These are phyloP conservation scores for Erucastrum elatum DNA, from an alignment of 345 rosid genomes.

Conservation along the genomic window DNA sequence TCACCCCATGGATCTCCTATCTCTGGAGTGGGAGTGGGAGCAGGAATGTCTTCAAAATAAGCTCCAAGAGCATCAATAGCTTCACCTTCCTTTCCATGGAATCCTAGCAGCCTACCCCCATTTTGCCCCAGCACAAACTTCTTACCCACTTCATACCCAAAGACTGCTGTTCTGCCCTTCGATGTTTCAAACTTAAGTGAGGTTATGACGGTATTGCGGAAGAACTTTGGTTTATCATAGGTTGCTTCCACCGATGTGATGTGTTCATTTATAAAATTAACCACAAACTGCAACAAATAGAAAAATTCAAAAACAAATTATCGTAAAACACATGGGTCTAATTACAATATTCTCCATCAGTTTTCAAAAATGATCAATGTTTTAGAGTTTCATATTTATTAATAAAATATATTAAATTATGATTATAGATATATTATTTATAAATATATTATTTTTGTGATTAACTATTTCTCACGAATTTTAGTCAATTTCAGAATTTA, in stretches of 20 bases:
- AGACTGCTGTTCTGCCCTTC: not conserved
- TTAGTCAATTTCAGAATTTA: no score
- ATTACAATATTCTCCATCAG: not conserved
- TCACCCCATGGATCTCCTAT: not conserved
- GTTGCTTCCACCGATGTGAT: slow-evolving; percentile 16
- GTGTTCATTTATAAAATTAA: slow-evolving; percentile 12
- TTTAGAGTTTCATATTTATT: not conserved
- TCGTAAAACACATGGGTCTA: not conserved
- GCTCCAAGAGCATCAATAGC: not conserved
- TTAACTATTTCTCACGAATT: not conserved
- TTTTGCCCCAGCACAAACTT: not conserved
- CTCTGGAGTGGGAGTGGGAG: not conserved
- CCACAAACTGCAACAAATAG: slow-evolving; percentile 21
- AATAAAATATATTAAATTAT: no score
- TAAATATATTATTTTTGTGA: no score
- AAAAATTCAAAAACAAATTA: not conserved
- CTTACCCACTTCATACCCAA: not conserved
- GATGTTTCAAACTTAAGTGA: slow-evolving; percentile 31
- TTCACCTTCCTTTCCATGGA: not conserved
- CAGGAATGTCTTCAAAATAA: not conserved
- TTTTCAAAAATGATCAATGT: not conserved
- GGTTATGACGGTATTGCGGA: slow-evolving; percentile 1
- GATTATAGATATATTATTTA: no score
- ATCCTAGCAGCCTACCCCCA: not conserved
- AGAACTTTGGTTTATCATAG: not conserved